Evolutionary conservation across 768 basidiomycete species (phyloP).

Genomic region (Russula sp.): DNA sequence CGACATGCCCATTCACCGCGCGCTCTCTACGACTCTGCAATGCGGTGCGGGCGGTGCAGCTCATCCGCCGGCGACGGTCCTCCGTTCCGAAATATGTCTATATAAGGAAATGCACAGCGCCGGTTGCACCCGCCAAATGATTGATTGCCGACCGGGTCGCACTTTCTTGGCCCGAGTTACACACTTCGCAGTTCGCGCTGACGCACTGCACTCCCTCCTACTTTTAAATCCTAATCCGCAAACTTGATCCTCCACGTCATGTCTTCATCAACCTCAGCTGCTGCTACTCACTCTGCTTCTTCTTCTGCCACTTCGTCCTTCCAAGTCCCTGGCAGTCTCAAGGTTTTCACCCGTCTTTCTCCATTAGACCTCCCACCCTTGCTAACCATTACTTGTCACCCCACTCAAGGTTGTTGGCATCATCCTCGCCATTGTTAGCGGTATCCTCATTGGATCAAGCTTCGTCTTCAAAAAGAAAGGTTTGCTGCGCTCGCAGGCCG

Average conservation of each 20-base stretch:
- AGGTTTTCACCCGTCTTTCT: conserved; percentile 3
- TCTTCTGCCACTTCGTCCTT: conserved; percentile 10
- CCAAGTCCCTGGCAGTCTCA: conserved; percentile 16
- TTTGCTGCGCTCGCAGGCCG: conserved; percentile 71
- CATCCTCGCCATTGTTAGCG: conserved; percentile 67
- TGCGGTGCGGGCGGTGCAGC: background rate
- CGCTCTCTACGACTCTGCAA: background rate
- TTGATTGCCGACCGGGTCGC: background rate
- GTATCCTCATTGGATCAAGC: conserved; percentile 82
- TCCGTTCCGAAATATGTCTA: background rate
- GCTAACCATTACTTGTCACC: background rate
- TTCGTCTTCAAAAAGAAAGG: conserved; percentile 99
- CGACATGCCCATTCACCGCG: background rate
- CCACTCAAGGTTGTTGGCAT: conserved; percentile 64
- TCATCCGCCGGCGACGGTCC: background rate
- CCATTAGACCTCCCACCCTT: background rate
- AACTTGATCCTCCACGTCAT: background rate
- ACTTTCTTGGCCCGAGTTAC: too few relatives aligned
- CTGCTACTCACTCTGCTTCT: conserved; percentile 6
- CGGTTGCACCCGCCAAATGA: background rate
- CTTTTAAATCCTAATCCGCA: background rate
- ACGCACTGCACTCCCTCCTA: too few relatives aligned
- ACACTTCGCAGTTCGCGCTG: too few relatives aligned
- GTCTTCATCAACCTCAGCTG: conserved; percentile 1
- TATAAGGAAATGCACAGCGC: background rate